Percentiles rank a stretch among this genome's conserved stretches.
These are phyloP conservation scores for Phytophthora ohioensis DNA, from an alignment of 352 stramenopile genomes.

Conservation along the genomic window DNA sequence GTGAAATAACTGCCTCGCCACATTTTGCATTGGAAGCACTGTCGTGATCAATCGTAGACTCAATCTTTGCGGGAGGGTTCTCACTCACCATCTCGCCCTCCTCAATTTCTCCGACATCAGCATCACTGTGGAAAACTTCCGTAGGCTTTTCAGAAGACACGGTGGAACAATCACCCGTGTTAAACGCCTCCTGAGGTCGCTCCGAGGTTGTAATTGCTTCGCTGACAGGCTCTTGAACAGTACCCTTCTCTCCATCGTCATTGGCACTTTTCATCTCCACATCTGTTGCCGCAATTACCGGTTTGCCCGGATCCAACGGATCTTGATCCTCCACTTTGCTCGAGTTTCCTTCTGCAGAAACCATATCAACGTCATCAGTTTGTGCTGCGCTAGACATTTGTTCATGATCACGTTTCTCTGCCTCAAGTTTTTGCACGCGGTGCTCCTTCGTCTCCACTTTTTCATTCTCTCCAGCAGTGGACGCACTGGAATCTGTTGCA, in stretches of 20 bases:
- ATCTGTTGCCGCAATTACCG: slow-evolving; percentile 1
- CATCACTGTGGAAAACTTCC: slow-evolving; percentile 6
- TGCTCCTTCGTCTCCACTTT: neutral
- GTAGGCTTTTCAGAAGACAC: slow-evolving; percentile 1
- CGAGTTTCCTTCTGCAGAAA: neutral
- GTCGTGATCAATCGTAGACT: neutral
- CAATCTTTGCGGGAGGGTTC: slow-evolving; percentile 1
- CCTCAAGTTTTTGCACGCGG: neutral
- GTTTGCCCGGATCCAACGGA: neutral
- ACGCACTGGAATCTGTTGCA: neutral
- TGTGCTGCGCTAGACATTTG: slow-evolving; percentile 1
- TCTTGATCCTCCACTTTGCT: slow-evolving; percentile 12
- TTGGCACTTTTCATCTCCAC: slow-evolving; percentile 25
- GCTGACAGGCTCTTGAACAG: slow-evolving; percentile 1
- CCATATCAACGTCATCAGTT: slow-evolving; percentile 24
- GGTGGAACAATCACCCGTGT: neutral
- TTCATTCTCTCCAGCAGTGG: slow-evolving; percentile 1
- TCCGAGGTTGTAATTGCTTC: neutral
- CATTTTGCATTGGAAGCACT: slow-evolving; percentile 3
- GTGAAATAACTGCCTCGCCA: neutral
- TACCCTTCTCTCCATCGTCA: neutral
- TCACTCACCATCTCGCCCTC: slow-evolving; percentile 42
- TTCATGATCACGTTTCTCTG: neutral
- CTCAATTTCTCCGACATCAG: slow-evolving; percentile 28
- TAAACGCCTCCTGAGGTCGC: neutral